Percentiles rank a stretch among this genome's conserved stretches.
Conservation (phyloP, 495 filamentous ascomycete species). For the Neurospora sp. region DNA sequence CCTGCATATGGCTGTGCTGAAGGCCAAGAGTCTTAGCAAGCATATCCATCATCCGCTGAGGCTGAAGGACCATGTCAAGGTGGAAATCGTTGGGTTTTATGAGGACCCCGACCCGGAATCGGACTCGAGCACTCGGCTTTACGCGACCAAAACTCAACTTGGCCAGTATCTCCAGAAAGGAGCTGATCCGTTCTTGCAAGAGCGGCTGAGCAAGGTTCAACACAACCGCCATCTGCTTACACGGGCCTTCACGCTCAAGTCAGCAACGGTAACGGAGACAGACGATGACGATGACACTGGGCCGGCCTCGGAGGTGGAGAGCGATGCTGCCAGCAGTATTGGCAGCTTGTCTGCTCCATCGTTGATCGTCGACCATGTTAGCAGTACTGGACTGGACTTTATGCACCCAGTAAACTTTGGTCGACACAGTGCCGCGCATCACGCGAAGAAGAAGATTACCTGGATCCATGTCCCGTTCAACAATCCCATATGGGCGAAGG, state of each 20-base stretch:
- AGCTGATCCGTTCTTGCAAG: slow-evolving; percentile 30
- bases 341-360: neutral
- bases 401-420: neutral
- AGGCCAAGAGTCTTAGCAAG: slow-evolving; percentile 30
- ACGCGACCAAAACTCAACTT: slow-evolving; percentile 35
- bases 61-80: slow-evolving; percentile 42
- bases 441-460: slow-evolving; percentile 35
- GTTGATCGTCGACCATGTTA: neutral
- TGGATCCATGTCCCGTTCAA: slow-evolving; percentile 62
- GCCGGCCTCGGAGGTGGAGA: neutral
- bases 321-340: neutral
- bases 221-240: slow-evolving; percentile 1
- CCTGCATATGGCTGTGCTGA: slow-evolving; percentile 32
- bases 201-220: slow-evolving; percentile 27
- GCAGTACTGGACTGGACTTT: neutral
- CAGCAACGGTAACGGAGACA: slow-evolving; percentile 7
- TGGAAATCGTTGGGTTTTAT: slow-evolving; percentile 54
- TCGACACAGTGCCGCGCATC: neutral
- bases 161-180: slow-evolving; percentile 39
- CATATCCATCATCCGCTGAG: slow-evolving; percentile 33
- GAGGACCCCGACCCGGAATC: slow-evolving; percentile 39
- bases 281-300: neutral
- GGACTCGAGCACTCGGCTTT: slow-evolving; percentile 11
- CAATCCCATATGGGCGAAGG: slow-evolving; percentile 56
- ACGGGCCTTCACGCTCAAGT: slow-evolving; percentile 3